Evolutionary conservation across 805 yeast genomes (phyloP), one percentile per base, ranked within the genome.

Genomic region (Candida qinlingensis): DNA sequence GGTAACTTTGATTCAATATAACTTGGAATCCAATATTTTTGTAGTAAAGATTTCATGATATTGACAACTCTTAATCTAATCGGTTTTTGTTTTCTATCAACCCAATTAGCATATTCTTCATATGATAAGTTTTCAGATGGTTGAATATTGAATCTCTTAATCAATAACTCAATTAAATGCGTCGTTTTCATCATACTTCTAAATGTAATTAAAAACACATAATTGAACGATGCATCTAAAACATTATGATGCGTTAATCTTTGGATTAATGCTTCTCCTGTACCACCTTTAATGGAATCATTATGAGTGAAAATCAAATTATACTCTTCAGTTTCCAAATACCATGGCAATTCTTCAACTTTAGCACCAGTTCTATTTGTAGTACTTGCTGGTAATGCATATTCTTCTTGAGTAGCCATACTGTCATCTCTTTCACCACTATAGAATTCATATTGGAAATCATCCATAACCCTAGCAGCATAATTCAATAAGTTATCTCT

Each of bases 51-150:
- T 56, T 78, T 80, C 79, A 90, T 76, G 28, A 85, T 73, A 51
- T 80, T 79, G 50, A 86, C 72, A 8, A 86, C 86, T 49, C 87
- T 73, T 27, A 76, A 58, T 47, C 89, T 78, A 33, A 85, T 82
- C 1, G 87, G 88, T 49, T 71, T 72, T 50, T 83, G 80, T 59
- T 87, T 87, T 59, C 77, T 78, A 39, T 80, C 79, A 8, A 81
- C 73, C 97, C 97, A 89, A 8, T 74, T 66, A 41, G 80, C 79
- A 63, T 86, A 87, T 59, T 88, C 96, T 52, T 85, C 95, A 60
- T 81, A 87, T 50, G 87, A 80, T 51, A 92, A 67, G 0, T 95
- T 96, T 59, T 87, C 96, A 0, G 97, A 97, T 26, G 96, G 94
- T 53, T 79, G 79, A 12, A 80, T 67, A 47, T 81, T 75, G 65